A percentile compares a stretch with the other conserved stretches of the same genome.
These are phyloP conservation scores for Mycena sp. DNA, from an alignment of 1,284 basidiomycete species.

Conservation along the genomic window DNA sequence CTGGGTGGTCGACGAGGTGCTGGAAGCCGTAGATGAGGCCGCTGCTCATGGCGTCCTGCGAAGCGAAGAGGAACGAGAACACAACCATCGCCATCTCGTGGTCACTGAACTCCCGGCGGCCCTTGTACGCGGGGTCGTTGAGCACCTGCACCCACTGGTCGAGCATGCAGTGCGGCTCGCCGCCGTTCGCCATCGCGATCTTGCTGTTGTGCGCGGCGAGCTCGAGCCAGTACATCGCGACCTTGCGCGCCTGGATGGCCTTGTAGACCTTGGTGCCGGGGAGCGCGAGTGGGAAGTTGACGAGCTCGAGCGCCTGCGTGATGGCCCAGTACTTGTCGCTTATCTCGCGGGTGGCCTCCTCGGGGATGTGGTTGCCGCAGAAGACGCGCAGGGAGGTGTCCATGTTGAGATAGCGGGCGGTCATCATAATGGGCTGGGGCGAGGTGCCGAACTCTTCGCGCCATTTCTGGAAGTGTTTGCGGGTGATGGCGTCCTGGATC, in stretches of 20 bases:
- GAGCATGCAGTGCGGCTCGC: conserved; percentile 89
- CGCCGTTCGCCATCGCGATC: conserved; percentile 84
- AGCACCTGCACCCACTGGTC: conserved; percentile 93
- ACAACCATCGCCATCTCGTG: conserved; percentile 97
- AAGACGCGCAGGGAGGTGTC: conserved; percentile 96
- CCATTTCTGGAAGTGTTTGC: conserved; percentile 82
- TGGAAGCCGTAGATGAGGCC: conserved; percentile 96
- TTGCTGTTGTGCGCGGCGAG: conserved; percentile 86
- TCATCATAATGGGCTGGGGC: conserved; percentile 84
- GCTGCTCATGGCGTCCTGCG: conserved; percentile 98
- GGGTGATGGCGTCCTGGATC: conserved; percentile 89
- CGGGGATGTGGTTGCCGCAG: conserved; percentile 90
- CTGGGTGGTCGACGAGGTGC: conserved; percentile 93
- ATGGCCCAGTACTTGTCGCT: conserved; percentile 97
- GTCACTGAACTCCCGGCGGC: conserved; percentile 90
- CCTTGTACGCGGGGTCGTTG: conserved; percentile 76
- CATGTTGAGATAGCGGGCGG: conserved; percentile 95
- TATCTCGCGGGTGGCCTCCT: conserved; percentile 82
- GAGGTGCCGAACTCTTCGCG: conserved; percentile 62
- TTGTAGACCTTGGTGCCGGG: conserved; percentile 98
- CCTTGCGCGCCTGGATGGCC: conserved; percentile 93
- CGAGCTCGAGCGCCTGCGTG: conserved; percentile 94
- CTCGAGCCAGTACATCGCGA: conserved; percentile 86
- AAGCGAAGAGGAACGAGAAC: conserved; percentile 97
- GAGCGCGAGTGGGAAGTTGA: conserved; percentile 97